phyloP scores from a whole-genome alignment of 2,329 filamentous ascomycete genomes.

The Byssochlamys sp. region DNA sequence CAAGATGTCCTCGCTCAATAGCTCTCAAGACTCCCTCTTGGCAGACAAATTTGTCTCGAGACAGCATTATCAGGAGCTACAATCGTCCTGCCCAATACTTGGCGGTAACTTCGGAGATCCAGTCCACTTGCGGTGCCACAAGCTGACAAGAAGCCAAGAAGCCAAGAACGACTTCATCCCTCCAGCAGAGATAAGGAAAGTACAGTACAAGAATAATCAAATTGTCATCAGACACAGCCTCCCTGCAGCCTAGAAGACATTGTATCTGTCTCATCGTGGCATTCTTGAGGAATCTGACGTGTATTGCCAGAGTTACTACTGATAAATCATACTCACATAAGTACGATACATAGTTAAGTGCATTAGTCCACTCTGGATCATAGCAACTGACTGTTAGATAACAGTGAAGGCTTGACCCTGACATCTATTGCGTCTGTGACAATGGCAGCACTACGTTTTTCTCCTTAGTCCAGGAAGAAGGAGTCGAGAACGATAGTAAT shows the following conservation, averaged over 20 bases:
- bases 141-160: not conserved
- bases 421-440: not conserved
- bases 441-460: too few species aligned
- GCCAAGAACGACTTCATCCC: not conserved
- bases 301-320: not conserved
- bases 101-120: not conserved
- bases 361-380: not conserved
- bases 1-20: not conserved
- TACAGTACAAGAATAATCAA: not conserved
- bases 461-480: too few species aligned
- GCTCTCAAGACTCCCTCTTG: not conserved
- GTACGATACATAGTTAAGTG: not conserved
- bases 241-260: not conserved
- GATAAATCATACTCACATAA: not conserved
- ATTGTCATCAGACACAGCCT: not conserved
- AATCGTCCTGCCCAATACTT: not conserved
- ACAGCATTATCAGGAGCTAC: not conserved
- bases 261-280: not conserved
- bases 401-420: not conserved
- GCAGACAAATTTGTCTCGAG: not conserved
- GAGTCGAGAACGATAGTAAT: too few species aligned
- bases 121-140: not conserved
- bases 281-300: not conserved
- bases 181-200: not conserved
- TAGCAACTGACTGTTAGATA: not conserved